Evolutionary conservation across 2,329 filamentous ascomycete genomes (phyloP).

Genomic region (Penicillium olsonii): DNA sequence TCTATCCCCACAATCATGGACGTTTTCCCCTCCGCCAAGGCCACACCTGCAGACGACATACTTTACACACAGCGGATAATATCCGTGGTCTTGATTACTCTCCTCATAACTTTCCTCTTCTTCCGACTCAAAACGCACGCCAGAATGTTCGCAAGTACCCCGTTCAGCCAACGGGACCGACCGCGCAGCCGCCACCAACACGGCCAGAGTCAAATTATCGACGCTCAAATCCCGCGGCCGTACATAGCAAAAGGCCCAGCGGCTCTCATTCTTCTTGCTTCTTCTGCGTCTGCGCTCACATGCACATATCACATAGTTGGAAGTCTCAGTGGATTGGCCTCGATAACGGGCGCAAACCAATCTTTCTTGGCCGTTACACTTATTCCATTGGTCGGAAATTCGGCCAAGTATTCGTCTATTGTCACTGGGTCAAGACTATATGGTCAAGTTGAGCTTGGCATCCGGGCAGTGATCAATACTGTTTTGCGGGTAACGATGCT

Average conservation of each 20-base stretch:
- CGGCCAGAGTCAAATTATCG: background rate
- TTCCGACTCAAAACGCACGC: conserved; percentile 20
- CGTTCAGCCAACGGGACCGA: conserved; percentile 4
- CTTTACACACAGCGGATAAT: conserved; percentile 11
- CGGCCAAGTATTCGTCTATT: conserved; percentile 13
- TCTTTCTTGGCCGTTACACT: conserved; percentile 11
- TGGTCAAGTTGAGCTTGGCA: conserved; percentile 14
- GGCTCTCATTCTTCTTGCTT: background rate
- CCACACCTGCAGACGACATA: conserved; percentile 8
- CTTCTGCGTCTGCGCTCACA: conserved; percentile 2
- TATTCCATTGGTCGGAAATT: conserved; percentile 18
- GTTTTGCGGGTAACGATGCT: conserved; percentile 19
- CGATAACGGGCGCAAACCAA: conserved; percentile 6
- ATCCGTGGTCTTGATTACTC: conserved; percentile 11
- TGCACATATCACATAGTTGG: conserved; percentile 13
- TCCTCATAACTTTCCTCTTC: conserved; percentile 13
- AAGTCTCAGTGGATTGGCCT: conserved; percentile 3
- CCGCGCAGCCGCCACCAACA: background rate
- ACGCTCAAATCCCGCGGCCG: background rate
- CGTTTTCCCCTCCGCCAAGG: conserved; percentile 15
- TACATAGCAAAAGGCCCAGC: background rate
- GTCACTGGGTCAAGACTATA: conserved; percentile 6
- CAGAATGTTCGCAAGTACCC: conserved; percentile 16
- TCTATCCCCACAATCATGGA: conserved; percentile 20
- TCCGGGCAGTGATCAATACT: conserved; percentile 17